These are phyloP conservation scores for Aureobasidium sp. DNA, from an alignment of 2,329 filamentous ascomycete genomes.

Conservation along the genomic window DNA sequence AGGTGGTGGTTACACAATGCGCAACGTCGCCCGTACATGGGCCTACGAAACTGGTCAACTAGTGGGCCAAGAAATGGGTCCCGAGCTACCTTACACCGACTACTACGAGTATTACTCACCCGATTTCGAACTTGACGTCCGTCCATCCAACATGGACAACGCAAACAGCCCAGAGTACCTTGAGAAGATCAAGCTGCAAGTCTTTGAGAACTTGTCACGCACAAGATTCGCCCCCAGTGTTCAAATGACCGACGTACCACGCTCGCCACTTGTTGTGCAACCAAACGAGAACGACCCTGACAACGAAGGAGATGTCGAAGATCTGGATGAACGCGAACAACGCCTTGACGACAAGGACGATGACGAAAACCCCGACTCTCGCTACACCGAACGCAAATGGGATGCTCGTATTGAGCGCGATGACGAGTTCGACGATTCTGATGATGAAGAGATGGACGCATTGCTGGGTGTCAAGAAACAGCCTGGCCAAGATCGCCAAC, in stretches of 20 bases:
- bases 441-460: constrained; percentile 73
- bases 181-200: constrained; percentile 57
- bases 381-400: constrained; percentile 72
- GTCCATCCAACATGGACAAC: constrained; percentile 65
- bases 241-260: constrained; percentile 56
- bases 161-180: constrained; percentile 61
- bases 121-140: constrained; percentile 61
- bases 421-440: constrained; percentile 78
- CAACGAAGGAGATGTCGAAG: constrained; percentile 42
- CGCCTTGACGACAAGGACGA: constrained; percentile 62
- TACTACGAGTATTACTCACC: constrained; percentile 78
- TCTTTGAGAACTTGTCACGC: constrained; percentile 58
- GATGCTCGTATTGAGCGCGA: constrained; percentile 66
- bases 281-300: constrained; percentile 16
- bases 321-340: constrained; percentile 55
- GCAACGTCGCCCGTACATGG: constrained; percentile 56
- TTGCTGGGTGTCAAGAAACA: constrained; percentile 62
- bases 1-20: constrained; percentile 63
- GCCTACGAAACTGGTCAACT: constrained; percentile 65
- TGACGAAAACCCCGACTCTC: constrained; percentile 77
- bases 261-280: constrained; percentile 35
- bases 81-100: constrained; percentile 88
- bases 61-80: constrained; percentile 71
- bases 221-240: constrained; percentile 53
- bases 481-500: constrained; percentile 27